Conservation (phyloP, 208 protist species). For the Crithidia sp. region DNA sequence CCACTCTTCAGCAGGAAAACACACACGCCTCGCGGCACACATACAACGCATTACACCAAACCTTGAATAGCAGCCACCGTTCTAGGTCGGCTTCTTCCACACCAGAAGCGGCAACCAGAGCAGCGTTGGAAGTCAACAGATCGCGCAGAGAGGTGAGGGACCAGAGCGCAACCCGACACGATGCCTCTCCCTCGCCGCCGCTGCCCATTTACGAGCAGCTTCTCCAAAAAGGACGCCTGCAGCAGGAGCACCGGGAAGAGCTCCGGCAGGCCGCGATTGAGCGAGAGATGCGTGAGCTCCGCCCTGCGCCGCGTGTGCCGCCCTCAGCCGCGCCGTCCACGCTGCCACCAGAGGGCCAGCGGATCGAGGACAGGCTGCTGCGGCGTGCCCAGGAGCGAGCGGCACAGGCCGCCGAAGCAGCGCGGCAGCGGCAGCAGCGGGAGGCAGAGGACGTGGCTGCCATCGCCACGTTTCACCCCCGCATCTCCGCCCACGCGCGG, state of each 20-base stretch:
- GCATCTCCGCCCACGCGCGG: conserved; percentile 55
- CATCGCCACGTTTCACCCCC: conserved; percentile 53
- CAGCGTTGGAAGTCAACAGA: no score
- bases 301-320: conserved; percentile 36
- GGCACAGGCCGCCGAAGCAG: conserved; percentile 18
- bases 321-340: background rate
- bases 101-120: no score
- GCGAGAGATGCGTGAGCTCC: conserved; percentile 49
- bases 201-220: conserved; percentile 69
- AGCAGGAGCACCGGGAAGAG: conserved; percentile 51
- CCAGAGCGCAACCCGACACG: no score
- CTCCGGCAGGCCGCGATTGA: conserved; percentile 43
- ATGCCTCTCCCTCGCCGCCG: background rate
- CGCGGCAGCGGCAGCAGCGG: conserved; percentile 32
- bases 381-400: background rate
- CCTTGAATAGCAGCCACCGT: no score
- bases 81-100: no score
- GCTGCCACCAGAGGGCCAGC: conserved; percentile 27
- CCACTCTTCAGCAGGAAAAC: background rate
- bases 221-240: conserved; percentile 66
- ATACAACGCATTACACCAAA: no score
- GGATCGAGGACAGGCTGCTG: conserved; percentile 43
- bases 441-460: conserved; percentile 41
- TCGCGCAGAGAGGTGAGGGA: no score
- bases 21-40: no score